A percentile compares a stretch with the other conserved stretches of the same genome.
These are phyloP conservation scores for Vanrija humicola DNA, from an alignment of 1,284 basidiomycete species.

Conservation along the genomic window DNA sequence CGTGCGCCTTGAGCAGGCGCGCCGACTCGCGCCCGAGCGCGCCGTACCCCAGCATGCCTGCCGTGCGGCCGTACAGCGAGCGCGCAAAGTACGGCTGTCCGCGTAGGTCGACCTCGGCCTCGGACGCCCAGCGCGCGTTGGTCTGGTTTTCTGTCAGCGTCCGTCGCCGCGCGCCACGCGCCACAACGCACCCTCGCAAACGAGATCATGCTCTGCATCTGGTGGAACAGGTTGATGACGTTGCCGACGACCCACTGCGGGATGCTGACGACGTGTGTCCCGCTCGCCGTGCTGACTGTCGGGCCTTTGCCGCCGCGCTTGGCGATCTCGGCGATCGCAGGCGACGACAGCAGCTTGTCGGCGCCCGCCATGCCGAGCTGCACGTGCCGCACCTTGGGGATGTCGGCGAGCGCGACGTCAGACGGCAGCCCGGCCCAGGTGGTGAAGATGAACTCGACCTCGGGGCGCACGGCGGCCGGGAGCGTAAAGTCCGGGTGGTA, in stretches of 20 bases:
- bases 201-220: constrained; percentile 32
- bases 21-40: constrained; percentile 42
- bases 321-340: constrained; percentile 14
- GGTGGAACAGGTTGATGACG: constrained; percentile 34
- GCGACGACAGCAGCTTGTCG: constrained; percentile 22
- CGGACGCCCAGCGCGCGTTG: constrained; percentile 26
- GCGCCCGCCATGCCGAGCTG: constrained; percentile 39
- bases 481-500: constrained; percentile 22
- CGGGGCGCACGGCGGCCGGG: background rate
- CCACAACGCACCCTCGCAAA: constrained; percentile 26
- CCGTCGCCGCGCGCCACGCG: background rate
- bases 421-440: constrained; percentile 7
- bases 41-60: constrained; percentile 43
- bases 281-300: constrained; percentile 37
- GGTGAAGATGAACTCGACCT: constrained; percentile 12
- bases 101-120: constrained; percentile 25
- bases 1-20: constrained; percentile 37
- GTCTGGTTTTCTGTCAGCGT: constrained; percentile 10
- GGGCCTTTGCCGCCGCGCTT: background rate
- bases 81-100: constrained; percentile 29
- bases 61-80: constrained; percentile 35
- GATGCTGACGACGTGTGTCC: constrained; percentile 43
- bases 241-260: constrained; percentile 40
- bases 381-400: constrained; percentile 31
- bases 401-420: constrained; percentile 14